Base-by-base conservation (phyloP, 148 eudicot species). In the Persicaria tinctoria region DNA sequence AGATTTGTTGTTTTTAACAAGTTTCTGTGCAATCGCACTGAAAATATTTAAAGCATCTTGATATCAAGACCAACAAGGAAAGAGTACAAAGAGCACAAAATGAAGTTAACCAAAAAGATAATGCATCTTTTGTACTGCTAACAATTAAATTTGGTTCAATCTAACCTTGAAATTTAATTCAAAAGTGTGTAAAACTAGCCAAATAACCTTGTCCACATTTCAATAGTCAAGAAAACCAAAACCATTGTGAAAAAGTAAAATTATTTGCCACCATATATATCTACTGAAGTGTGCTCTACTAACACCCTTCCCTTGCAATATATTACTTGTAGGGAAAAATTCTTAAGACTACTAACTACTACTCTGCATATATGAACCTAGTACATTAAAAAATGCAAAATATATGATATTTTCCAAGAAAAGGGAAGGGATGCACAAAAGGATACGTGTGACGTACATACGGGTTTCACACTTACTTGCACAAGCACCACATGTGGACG, bases 371-470 rank as follows among this genome's bases (percentile, higher is more conserved):
- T 57, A 57, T 57, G 18, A 17, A 57, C 4, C 27, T 17, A 16
- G 12, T 6, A 17, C 20, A 14, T 59, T 13, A 60, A 7, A 20
- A 23, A 13, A 5, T 41, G 70, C 44, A 66, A 38, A 66, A 13
- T 41, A 13, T 27, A 12, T n/a, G 38, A 5, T 8, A 66, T 41
- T 41, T 38, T 14, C 18, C 70, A 66, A 66, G 17, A 12, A 66
- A 13, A 47, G 44, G 48, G 12, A 38, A 66, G 14, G 70, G 47
- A 7, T 5, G 8, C 5, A 5, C 32, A 74, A 32, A 76, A 87
- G 99, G 99, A 95, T 95, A 95, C 99, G 89, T 50, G 97, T 95
- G 62, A 92, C 83, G 74, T 87, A 95, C 99, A 95, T 95, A 76
- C 94, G 84, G 74, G 97, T 92, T 80, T 89, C 99, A 72, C 97